These are phyloP conservation scores for Lachnum nothofagi DNA, from an alignment of 2,329 filamentous ascomycete species.

Conservation along the genomic window DNA sequence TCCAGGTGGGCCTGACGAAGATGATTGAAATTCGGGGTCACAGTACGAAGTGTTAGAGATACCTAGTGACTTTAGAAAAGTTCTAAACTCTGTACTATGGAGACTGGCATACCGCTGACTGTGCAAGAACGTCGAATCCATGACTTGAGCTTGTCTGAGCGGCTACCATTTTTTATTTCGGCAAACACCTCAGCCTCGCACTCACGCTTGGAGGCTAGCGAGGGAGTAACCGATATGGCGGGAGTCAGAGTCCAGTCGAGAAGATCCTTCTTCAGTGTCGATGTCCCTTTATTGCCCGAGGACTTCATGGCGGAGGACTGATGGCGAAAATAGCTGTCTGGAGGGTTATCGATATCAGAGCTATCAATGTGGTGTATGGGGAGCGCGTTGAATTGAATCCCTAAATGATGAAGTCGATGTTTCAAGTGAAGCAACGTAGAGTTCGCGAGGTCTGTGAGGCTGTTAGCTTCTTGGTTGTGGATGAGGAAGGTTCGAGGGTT, in stretches of 20 bases:
- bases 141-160: slow-evolving; percentile 34
- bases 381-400: too few species aligned
- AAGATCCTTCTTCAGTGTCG: neutral
- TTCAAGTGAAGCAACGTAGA: neutral
- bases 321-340: neutral
- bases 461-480: too few species aligned
- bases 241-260: neutral
- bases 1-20: slow-evolving; percentile 15
- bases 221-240: neutral
- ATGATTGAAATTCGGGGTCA: slow-evolving; percentile 4
- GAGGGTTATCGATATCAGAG: neutral
- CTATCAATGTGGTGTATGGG: slow-evolving; percentile 8
- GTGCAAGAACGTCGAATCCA: slow-evolving; percentile 41
- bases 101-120: slow-evolving; percentile 32
- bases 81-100: neutral
- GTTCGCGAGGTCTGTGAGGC: too few species aligned
- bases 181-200: slow-evolving; percentile 22
- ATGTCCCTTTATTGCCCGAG: slow-evolving; percentile 12
- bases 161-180: slow-evolving; percentile 38
- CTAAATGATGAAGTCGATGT: slow-evolving; percentile 5
- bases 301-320: slow-evolving; percentile 21
- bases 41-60: slow-evolving; percentile 17
- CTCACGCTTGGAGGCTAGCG: neutral
- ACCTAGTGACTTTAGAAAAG: slow-evolving; percentile 6
- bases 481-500: too few species aligned